Conservation (phyloP, 768 basidiomycete genomes). For the Candolleomyces eurysporus region DNA sequence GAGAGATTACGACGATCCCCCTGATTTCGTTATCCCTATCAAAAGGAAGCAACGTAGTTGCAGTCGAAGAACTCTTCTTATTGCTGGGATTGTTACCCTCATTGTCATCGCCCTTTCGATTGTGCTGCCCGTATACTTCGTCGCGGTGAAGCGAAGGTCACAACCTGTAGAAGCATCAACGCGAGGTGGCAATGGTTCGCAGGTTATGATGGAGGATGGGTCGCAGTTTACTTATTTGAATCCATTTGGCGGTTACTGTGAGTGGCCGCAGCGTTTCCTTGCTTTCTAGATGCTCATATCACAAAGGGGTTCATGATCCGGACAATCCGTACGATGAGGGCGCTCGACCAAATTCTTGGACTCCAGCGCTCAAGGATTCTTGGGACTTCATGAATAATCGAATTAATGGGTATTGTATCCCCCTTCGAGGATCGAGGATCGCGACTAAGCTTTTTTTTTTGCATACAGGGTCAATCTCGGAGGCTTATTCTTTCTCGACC, state of each 20-base stretch:
- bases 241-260: slow-evolving; percentile 80
- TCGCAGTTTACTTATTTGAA: slow-evolving; percentile 78
- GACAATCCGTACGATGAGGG: slow-evolving; percentile 68
- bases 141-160: too few relatives aligned
- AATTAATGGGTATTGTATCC: slow-evolving; percentile 67
- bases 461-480: slow-evolving; percentile 61
- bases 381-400: slow-evolving; percentile 66
- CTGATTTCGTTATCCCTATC: too few relatives aligned
- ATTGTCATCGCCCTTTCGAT: too few relatives aligned
- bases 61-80: too few relatives aligned
- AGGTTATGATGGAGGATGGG: slow-evolving; percentile 75
- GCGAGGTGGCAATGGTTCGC: slow-evolving; percentile 54
- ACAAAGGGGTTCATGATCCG: slow-evolving; percentile 58
- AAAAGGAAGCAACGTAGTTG: too few relatives aligned
- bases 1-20: too few relatives aligned
- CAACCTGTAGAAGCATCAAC: too few relatives aligned
- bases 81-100: too few relatives aligned
- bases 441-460: slow-evolving; percentile 26
- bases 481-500: slow-evolving; percentile 74
- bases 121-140: too few relatives aligned
- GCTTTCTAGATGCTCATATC: neutral
- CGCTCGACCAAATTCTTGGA: slow-evolving; percentile 70
- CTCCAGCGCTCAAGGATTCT: slow-evolving; percentile 62
- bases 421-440: slow-evolving; percentile 47
- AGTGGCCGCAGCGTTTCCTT: slow-evolving; percentile 20